These are phyloP conservation scores for Fusarium protoensiforme DNA, from an alignment of 2,329 filamentous ascomycete genomes.

Conservation along the genomic window DNA sequence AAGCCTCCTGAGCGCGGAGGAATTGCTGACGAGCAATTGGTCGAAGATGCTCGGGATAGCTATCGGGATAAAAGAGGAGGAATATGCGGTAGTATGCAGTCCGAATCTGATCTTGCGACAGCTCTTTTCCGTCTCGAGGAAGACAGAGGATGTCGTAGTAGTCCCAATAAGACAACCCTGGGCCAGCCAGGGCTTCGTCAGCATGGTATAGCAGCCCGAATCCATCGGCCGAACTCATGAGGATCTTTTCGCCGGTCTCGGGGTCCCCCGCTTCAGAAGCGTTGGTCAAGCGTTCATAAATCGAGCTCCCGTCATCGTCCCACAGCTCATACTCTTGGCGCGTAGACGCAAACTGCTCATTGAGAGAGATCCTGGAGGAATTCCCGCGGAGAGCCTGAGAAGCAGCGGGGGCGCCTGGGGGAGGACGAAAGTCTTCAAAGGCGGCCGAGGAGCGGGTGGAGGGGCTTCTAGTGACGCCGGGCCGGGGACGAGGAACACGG, in stretches of 20 bases:
- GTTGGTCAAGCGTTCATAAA: conserved; percentile 49
- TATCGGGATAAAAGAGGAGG: conserved; percentile 56
- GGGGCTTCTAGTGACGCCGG: conserved; percentile 34
- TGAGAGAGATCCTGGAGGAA: conserved; percentile 59
- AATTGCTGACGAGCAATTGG: conserved; percentile 55
- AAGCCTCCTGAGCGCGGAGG: conserved; percentile 54
- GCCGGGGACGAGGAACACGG: conserved; percentile 42
- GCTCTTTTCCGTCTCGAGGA: conserved; percentile 44
- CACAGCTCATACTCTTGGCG: conserved; percentile 59
- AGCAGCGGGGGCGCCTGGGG: conserved; percentile 22
- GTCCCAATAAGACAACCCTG: conserved; percentile 42
- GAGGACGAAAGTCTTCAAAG: conserved; percentile 35
- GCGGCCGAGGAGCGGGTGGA: conserved; percentile 41
- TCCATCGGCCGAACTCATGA: conserved; percentile 22
- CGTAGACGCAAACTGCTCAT: conserved; percentile 60
- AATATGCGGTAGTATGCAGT: conserved; percentile 58
- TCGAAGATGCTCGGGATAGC: conserved; percentile 53
- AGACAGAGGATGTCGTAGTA: conserved; percentile 60
- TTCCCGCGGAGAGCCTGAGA: conserved; percentile 47
- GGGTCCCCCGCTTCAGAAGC: conserved; percentile 37
- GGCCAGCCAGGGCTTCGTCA: neutral
- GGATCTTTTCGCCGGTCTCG: conserved; percentile 26
- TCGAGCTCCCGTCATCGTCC: conserved; percentile 59
- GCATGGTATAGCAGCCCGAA: conserved; percentile 8
- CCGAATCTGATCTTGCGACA: conserved; percentile 51